Evolutionary conservation across 108 stramenopile species (phyloP), one percentile per base, ranked within the genome.

Genomic region (Nitzschia sp.): DNA sequence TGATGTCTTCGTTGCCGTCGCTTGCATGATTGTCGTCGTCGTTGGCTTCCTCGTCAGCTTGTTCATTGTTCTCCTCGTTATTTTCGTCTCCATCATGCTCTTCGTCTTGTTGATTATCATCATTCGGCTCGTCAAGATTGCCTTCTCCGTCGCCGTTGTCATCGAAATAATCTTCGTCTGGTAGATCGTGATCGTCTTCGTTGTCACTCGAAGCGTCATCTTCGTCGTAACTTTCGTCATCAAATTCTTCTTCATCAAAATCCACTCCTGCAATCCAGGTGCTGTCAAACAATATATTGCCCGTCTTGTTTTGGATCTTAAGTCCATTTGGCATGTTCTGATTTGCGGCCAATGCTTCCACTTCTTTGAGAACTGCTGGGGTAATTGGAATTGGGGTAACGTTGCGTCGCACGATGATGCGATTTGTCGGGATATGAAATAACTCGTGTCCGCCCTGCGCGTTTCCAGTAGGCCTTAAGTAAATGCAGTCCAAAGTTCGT

Each of bases 361-460:
- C n/a, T n/a, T n/a, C n/a, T n/a, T n/a, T n/a, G n/a, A n/a, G n/a
- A n/a, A n/a, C n/a, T n/a, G n/a, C n/a, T 0, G 71, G 36, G 0
- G 74, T 55, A 30, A 81, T 76, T 0, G 77, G 74, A 15, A 68
- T 31, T 0, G 4, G 21, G 0, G 74, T 81, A 60, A 65, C 74
- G 2, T 17, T 1, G 1, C 62, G 62, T 23, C 80, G 55, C 8
- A 49, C 57, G 23, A 85, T 29, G 3, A 17, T 48, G 19, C 28
- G 21, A 9, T 74, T 74, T 0, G 77, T 72, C 5, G 15, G 2
- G 1, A 85, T 55, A 25, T 36, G 32, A 1, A 81, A 31, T 45
- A 81, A 81, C 1, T 72, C 53, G 59, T 81, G 66, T 0, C 70
- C 74, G 2, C 82, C 80, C 76, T 75, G 74, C 0, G 0, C 45